A percentile compares a stretch with the other conserved stretches of the same genome.
These are phyloP conservation scores for Aeschynomene evenia DNA, from an alignment of 306 rosid species.

Conservation along the genomic window DNA sequence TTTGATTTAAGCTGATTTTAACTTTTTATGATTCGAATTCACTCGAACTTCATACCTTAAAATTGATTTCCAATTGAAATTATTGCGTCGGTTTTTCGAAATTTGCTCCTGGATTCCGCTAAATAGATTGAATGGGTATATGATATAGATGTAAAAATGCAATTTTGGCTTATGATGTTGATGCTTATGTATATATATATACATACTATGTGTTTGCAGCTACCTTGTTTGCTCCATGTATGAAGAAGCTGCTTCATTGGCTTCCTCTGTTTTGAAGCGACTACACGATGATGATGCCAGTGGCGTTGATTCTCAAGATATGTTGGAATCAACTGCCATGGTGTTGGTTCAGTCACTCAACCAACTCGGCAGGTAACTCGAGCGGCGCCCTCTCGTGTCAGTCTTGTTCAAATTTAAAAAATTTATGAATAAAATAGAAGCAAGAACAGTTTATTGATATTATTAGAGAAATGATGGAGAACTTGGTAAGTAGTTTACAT, in stretches of 20 bases:
- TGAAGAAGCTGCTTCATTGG: conserved; percentile 56
- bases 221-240: conserved; percentile 76
- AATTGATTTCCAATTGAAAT: neutral
- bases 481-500: no score
- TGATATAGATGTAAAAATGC: neutral
- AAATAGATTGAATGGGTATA: neutral
- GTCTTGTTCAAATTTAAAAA: neutral
- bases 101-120: neutral
- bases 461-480: no score
- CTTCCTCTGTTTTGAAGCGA: conserved; percentile 66
- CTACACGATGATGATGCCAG: neutral
- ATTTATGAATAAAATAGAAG: neutral
- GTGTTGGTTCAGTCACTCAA: conserved; percentile 71
- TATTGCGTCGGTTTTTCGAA: neutral
- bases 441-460: no score
- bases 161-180: neutral
- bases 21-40: no score
- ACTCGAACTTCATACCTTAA: no score
- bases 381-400: no score
- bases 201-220: conserved; percentile 30
- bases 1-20: no score
- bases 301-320: conserved; percentile 35
- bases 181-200: neutral
- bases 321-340: conserved; percentile 72
- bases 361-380: conserved; percentile 49